Conservation (phyloP, 345 rosid species). For the Salix caprea region DNA sequence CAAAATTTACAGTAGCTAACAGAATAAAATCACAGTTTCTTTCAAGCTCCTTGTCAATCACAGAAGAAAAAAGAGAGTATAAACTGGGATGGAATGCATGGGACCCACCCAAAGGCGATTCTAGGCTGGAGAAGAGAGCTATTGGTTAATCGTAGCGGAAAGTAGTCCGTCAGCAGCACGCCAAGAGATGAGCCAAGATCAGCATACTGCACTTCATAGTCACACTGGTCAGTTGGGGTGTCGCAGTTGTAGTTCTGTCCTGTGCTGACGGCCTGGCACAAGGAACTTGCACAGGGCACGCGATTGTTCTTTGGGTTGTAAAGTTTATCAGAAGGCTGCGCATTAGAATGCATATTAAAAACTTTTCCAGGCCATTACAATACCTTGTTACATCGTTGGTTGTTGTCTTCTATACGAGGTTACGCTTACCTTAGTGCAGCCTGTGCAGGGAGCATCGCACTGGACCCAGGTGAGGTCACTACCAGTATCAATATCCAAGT, state of each 20-base stretch:
- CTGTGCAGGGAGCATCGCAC: slow-evolving; percentile 86
- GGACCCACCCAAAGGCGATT: slow-evolving; percentile 70
- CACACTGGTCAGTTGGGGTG: slow-evolving; percentile 63
- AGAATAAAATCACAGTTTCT: not conserved
- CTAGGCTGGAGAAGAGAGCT: slow-evolving; percentile 44
- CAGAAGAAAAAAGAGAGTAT: not conserved
- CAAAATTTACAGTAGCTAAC: not conserved
- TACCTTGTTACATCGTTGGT: not conserved
- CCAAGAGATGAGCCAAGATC: slow-evolving; percentile 80
- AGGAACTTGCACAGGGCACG: slow-evolving; percentile 42
- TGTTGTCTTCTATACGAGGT: not conserved
- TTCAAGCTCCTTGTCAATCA: not conserved
- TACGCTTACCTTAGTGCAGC: slow-evolving; percentile 70
- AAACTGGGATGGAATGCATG: not conserved
- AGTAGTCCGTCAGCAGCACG: slow-evolving; percentile 58
- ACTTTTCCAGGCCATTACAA: slow-evolving; percentile 4
- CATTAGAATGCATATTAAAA: not conserved
- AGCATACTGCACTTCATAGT: slow-evolving; percentile 67
- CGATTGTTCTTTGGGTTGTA: slow-evolving; percentile 67
- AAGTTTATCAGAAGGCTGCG: slow-evolving; percentile 53
- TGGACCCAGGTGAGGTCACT: slow-evolving; percentile 97
- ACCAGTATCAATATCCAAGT: slow-evolving; percentile 90
- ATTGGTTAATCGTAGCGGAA: slow-evolving; percentile 47
- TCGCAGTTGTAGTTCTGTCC: slow-evolving; percentile 37
- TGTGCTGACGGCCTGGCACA: slow-evolving; percentile 45